phyloP scores from a whole-genome alignment of 2,329 filamentous ascomycete species.

The Microsporum ferrugineum region DNA sequence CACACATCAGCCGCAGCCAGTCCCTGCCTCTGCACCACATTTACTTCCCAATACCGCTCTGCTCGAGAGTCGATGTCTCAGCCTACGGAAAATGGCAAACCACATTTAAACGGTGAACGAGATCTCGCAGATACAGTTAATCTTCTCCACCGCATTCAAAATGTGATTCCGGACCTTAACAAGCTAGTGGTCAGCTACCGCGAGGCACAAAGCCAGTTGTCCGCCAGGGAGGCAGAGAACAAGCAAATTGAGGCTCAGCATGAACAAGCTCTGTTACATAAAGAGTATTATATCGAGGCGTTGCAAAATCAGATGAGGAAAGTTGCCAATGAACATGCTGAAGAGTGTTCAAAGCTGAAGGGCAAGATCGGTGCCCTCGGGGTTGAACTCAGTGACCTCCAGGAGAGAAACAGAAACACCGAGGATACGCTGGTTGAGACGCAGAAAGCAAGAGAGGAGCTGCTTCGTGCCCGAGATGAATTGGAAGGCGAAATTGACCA shows the following conservation, averaged over 20 bases:
- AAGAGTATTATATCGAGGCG: slow-evolving; percentile 43
- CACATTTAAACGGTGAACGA: slow-evolving; percentile 21
- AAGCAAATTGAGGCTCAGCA: slow-evolving; percentile 40
- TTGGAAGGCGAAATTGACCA: slow-evolving; percentile 32
- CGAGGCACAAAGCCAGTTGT: slow-evolving; percentile 40
- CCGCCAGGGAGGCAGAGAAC: slow-evolving; percentile 39
- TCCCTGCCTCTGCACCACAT: slow-evolving; percentile 15
- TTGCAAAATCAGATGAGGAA: slow-evolving; percentile 41
- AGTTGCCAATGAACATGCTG: slow-evolving; percentile 39
- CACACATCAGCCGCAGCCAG: slow-evolving; percentile 19
- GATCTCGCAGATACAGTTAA: slow-evolving; percentile 24
- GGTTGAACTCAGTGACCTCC: slow-evolving; percentile 40
- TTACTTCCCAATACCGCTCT: slow-evolving; percentile 22
- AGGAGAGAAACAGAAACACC: slow-evolving; percentile 43
- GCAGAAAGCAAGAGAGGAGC: slow-evolving; percentile 35
- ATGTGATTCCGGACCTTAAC: slow-evolving; percentile 38
- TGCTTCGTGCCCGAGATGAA: slow-evolving; percentile 35
- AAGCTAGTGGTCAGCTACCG: slow-evolving; percentile 38
- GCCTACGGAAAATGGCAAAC: slow-evolving; percentile 24
- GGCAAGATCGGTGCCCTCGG: slow-evolving; percentile 38
- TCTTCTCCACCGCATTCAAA: slow-evolving; percentile 35
- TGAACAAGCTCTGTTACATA: slow-evolving; percentile 40
- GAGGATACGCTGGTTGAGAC: slow-evolving; percentile 36
- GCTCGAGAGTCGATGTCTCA: slow-evolving; percentile 21
- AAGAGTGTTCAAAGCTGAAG: slow-evolving; percentile 35